These are phyloP conservation scores for Thyridium curvatum DNA, from an alignment of 2,329 filamentous ascomycete genomes.

Conservation along the genomic window DNA sequence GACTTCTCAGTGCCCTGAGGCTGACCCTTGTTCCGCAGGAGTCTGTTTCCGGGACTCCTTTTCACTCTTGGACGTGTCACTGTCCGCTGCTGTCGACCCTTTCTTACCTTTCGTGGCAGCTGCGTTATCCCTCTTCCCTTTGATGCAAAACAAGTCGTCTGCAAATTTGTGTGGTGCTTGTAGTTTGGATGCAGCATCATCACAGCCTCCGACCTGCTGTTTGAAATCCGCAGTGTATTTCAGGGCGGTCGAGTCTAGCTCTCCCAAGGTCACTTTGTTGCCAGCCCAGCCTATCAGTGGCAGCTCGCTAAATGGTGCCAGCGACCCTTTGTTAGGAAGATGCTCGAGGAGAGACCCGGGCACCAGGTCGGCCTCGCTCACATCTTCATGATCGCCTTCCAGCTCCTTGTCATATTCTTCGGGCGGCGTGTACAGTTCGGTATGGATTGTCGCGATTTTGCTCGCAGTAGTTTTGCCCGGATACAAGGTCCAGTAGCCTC, in stretches of 20 bases:
- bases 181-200: conserved; percentile 15
- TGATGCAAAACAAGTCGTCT: background rate
- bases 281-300: conserved; percentile 64
- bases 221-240: conserved; percentile 56
- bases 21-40: too few species aligned
- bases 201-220: conserved; percentile 61
- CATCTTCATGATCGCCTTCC: conserved; percentile 15
- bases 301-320: conserved; percentile 38
- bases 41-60: too few species aligned
- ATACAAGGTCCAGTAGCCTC: conserved; percentile 76
- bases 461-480: conserved; percentile 52
- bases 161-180: too few species aligned
- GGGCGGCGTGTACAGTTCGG: conserved; percentile 64
- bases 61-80: too few species aligned
- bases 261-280: conserved; percentile 27
- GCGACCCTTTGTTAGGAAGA: conserved; percentile 33
- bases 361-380: conserved; percentile 21
- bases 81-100: background rate
- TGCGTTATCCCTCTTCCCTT: background rate
- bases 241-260: conserved; percentile 35
- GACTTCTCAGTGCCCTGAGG: too few species aligned
- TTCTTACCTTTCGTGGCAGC: background rate
- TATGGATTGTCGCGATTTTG: conserved; percentile 67
- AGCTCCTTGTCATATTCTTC: conserved; percentile 53
- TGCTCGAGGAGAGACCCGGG: conserved; percentile 44